A percentile compares a stretch with the other conserved stretches of the same genome.
Evolutionary conservation across 768 basidiomycete species (phyloP).

Genomic region (Chalciporus sphaerocephalus): DNA sequence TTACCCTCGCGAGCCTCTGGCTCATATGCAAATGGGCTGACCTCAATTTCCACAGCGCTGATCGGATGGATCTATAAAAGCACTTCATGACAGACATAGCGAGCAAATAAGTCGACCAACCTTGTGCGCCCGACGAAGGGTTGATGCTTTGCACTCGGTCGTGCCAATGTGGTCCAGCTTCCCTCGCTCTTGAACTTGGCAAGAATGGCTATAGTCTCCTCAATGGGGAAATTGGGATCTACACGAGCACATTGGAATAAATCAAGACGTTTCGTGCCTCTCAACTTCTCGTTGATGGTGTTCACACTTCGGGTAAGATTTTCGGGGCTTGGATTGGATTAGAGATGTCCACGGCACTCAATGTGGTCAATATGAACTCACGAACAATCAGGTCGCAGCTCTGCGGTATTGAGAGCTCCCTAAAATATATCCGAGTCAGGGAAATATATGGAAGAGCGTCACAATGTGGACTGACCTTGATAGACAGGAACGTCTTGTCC

Average conservation of each 20-base stretch:
- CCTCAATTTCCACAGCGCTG: conserved; percentile 62
- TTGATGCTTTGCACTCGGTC: conserved; percentile 48
- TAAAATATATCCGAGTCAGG: too few relatives aligned
- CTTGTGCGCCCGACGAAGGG: conserved; percentile 41
- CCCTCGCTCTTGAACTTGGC: conserved; percentile 31
- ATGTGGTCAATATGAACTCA: conserved; percentile 9
- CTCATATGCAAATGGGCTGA: conserved; percentile 56
- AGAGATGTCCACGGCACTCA: too few relatives aligned
- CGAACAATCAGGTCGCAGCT: conserved; percentile 24
- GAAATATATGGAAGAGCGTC: too few relatives aligned
- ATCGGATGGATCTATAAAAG: too few relatives aligned
- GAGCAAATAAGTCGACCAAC: too few relatives aligned
- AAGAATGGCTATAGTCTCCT: conserved; percentile 44
- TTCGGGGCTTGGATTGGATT: conserved; percentile 21
- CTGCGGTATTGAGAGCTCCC: conserved; percentile 8
- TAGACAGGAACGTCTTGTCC: conserved; percentile 34
- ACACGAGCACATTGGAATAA: conserved; percentile 54
- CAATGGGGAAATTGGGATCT: conserved; percentile 41
- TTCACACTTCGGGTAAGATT: conserved; percentile 46
- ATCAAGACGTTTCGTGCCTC: conserved; percentile 54
- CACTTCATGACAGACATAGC: too few relatives aligned
- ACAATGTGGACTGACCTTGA: conserved; percentile 23
- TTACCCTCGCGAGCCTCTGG: conserved; percentile 43
- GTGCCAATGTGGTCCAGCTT: conserved; percentile 53
- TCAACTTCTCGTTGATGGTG: conserved; percentile 40